Evolutionary conservation across 768 basidiomycete genomes (phyloP).

Genomic region (Baorangia bicolor): DNA sequence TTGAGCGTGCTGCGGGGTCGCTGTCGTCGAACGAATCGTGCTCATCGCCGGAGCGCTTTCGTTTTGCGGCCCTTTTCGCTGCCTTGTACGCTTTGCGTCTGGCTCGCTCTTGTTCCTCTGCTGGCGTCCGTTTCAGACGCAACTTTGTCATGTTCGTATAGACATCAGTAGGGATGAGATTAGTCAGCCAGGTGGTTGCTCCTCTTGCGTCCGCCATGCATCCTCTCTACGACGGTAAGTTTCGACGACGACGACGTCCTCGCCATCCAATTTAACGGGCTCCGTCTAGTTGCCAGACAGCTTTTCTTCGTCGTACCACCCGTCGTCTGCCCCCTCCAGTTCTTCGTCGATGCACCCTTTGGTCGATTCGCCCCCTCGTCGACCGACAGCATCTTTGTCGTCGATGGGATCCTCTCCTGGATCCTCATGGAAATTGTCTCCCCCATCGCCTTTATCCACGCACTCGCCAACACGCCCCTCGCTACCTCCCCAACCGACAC

Average conservation of each 20-base stretch:
- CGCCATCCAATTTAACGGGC: not conserved
- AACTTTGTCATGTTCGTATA: constrained; percentile 57
- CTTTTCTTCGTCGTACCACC: constrained; percentile 45
- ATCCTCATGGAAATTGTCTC: constrained; percentile 75
- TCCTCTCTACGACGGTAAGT: constrained; percentile 26
- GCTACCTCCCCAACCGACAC: constrained; percentile 33
- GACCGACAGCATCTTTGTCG: constrained; percentile 46
- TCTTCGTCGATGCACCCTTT: constrained; percentile 73
- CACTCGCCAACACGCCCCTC: constrained; percentile 50
- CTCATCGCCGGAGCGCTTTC: constrained; percentile 23
- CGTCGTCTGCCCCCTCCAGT: constrained; percentile 35
- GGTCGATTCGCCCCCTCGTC: constrained; percentile 63
- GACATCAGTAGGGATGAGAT: too few species aligned
- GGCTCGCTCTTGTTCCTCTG: constrained; percentile 50
- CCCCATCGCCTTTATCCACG: constrained; percentile 52
- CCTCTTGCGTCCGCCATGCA: constrained; percentile 12
- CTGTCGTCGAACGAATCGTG: too few species aligned
- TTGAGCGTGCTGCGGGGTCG: not conserved
- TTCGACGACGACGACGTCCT: too few species aligned
- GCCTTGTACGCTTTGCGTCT: constrained; percentile 47
- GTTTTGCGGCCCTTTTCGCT: constrained; percentile 47
- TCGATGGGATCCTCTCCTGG: constrained; percentile 69
- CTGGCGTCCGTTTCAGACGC: constrained; percentile 61
- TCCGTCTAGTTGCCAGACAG: constrained; percentile 34
- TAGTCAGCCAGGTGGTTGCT: constrained; percentile 14